Evolutionary conservation across 208 protist species (phyloP), one percentile per base, ranked within the genome.

Genomic region (Kentomonas sorsogonicus): DNA sequence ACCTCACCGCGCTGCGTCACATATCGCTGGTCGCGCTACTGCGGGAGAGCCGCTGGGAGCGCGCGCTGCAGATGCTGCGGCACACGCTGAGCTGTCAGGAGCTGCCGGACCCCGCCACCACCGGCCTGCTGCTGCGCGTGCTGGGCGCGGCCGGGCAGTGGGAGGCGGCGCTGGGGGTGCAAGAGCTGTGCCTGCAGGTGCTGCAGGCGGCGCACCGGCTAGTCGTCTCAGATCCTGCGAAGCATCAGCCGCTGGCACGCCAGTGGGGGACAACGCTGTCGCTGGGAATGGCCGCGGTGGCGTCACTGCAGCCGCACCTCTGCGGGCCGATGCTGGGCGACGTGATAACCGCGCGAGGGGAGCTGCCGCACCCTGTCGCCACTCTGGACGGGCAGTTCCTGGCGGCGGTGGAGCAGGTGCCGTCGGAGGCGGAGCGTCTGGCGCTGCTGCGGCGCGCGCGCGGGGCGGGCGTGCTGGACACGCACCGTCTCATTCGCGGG

Each of bases 311-410:
- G 61, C 56, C 13, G 43, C 61, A 53, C n/a, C 59, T 74, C n/a
- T n/a, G n/a, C n/a, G n/a, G n/a, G n/a, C n/a, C n/a, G n/a, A n/a
- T n/a, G n/a, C n/a, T n/a, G n/a, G n/a, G n/a, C n/a, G n/a, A n/a
- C n/a, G n/a, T n/a, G n/a, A n/a, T n/a, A n/a, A n/a, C n/a, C n/a
- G n/a, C n/a, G n/a, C n/a, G n/a, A n/a, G n/a, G n/a, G n/a, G n/a
- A n/a, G n/a, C n/a, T n/a, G n/a, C n/a, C n/a, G n/a, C n/a, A n/a
- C n/a, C n/a, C n/a, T n/a, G n/a, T n/a, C n/a, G n/a, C n/a, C n/a
- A n/a, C n/a, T n/a, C 73, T 77, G 60, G 74, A 78, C 51, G 77
- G 77, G 30, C 61, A 85, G 66, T 81, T 85, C 45, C 63, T 85
- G 25, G 50, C 72, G 11, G 77, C 77, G 9, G 66, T 77, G 31